These are phyloP conservation scores for Sugiyamaella chiloensis DNA, from an alignment of 805 yeast species.

Conservation along the genomic window DNA sequence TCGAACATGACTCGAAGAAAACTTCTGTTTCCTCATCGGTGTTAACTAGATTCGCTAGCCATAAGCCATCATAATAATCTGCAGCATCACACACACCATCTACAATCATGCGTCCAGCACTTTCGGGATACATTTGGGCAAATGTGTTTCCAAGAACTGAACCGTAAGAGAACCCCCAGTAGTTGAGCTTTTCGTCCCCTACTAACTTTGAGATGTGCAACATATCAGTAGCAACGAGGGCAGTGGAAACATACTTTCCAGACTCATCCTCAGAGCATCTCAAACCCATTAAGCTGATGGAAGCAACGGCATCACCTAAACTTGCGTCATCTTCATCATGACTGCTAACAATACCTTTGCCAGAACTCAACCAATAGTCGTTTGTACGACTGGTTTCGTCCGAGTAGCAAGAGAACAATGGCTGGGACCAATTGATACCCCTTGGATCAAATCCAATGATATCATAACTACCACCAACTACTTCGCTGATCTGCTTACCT, in stretches of 20 bases:
- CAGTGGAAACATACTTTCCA: constrained; percentile 21
- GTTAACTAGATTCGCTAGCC: constrained; percentile 20
- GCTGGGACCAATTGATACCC: constrained; percentile 24
- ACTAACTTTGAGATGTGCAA: constrained; percentile 23
- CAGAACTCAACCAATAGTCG: neutral
- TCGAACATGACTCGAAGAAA: constrained; percentile 19
- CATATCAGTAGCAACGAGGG: constrained; percentile 27
- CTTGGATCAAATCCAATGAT: constrained; percentile 27
- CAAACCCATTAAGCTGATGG: constrained; percentile 15
- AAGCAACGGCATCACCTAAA: constrained; percentile 17
- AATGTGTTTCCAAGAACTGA: constrained; percentile 25
- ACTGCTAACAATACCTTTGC: neutral
- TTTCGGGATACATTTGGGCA: constrained; percentile 26
- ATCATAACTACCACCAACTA: constrained; percentile 20
- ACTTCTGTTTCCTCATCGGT: constrained; percentile 16
- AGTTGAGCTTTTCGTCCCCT: constrained; percentile 26
- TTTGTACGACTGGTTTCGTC: neutral
- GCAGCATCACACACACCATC: constrained; percentile 25
- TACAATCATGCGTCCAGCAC: constrained; percentile 21
- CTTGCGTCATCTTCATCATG: constrained; percentile 14
- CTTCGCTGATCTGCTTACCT: constrained; percentile 16
- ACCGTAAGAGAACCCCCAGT: constrained; percentile 30
- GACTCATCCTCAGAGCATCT: constrained; percentile 16
- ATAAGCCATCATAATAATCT: constrained; percentile 22
- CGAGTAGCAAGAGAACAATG: constrained; percentile 18